Evolutionary conservation across 345 rosid genomes (phyloP), one percentile per base, ranked within the genome.

Genomic region (Salix arbutifolia): DNA sequence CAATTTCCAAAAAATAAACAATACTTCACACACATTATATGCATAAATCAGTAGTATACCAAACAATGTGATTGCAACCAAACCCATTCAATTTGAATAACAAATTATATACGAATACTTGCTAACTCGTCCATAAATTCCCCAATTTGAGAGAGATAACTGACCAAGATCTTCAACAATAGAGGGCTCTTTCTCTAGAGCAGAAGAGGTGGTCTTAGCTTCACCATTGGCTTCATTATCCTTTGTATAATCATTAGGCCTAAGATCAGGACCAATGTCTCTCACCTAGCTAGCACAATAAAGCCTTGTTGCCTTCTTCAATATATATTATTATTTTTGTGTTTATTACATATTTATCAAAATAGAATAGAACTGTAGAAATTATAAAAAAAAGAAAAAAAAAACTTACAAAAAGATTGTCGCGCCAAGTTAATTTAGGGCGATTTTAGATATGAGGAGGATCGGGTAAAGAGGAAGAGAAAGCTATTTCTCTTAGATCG

Each of bases 231-330:
- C 74, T 61, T 73, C 92, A 31, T 82, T 88, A 5, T 79, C 83
- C 77, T 91, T 89, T 88, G 92, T 88, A 77, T 87, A 91, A 79
- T 92, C 92, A 77, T 89, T 84, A 3, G 98, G 99, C 67, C 94
- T 88, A 82, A 93, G 97, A 19, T 96, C 94, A 79, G 96, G 98
- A 87, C 96, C 98, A 82, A 92, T 96, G 72, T 96, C 96, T 31
- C 99, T 77, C 13, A 93, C 91, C 99, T 98, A 92, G 76, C 99
- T 96, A 1, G 92, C 96, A 65, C 83, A 91, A 84, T 96, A 96
- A 52, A 96, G 94, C 90, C 94, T 89, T 13, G 96, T 88, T 16
- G 98, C 99, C 87, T 91, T 91, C 84, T 91, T 96, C 82, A 96
- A 67, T 75, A 96, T 87, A 97, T 93, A 67, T 38, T 4, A 26